These are phyloP conservation scores for Apiotrichum laibachii DNA, from an alignment of 1,284 basidiomycete genomes.

Conservation along the genomic window DNA sequence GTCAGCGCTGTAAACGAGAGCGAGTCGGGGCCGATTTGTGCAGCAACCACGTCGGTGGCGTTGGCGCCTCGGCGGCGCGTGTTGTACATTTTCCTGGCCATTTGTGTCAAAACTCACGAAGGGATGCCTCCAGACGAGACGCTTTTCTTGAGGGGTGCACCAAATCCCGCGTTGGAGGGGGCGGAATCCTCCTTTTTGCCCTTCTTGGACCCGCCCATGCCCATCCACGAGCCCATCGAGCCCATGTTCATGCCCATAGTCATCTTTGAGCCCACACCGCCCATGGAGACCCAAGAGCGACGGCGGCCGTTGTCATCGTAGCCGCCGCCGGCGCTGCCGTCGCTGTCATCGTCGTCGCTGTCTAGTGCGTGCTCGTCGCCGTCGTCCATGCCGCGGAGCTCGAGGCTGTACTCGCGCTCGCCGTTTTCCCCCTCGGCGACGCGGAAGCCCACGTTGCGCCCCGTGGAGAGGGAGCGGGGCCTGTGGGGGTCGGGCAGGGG, in stretches of 20 bases:
- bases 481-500: conserved; percentile 48
- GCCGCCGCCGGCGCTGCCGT: conserved; percentile 28
- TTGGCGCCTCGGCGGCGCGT: too few species aligned
- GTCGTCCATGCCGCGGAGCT: conserved; percentile 17
- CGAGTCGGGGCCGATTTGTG: too few species aligned
- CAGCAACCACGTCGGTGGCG: too few species aligned
- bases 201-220: conserved; percentile 37
- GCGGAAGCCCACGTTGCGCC: conserved; percentile 33
- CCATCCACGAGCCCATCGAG: conserved; percentile 36
- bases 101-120: conserved; percentile 27
- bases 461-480: conserved; percentile 45
- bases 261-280: conserved; percentile 7
- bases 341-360: conserved; percentile 30
- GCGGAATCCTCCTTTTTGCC: conserved; percentile 25
- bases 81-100: too few species aligned
- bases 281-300: conserved; percentile 22
- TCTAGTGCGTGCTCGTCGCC: conserved; percentile 35
- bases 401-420: conserved; percentile 19
- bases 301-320: conserved; percentile 24
- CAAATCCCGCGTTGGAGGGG: conserved; percentile 14
- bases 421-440: conserved; percentile 18
- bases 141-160: conserved; percentile 47
- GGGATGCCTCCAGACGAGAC: conserved; percentile 42
- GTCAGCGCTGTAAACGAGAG: too few species aligned
- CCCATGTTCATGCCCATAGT: conserved; percentile 26